Percentiles rank a stretch among this genome's conserved stretches.
Evolutionary conservation across 2,329 filamentous ascomycete species (phyloP).

Genomic region (Fusarium beomiforme): DNA sequence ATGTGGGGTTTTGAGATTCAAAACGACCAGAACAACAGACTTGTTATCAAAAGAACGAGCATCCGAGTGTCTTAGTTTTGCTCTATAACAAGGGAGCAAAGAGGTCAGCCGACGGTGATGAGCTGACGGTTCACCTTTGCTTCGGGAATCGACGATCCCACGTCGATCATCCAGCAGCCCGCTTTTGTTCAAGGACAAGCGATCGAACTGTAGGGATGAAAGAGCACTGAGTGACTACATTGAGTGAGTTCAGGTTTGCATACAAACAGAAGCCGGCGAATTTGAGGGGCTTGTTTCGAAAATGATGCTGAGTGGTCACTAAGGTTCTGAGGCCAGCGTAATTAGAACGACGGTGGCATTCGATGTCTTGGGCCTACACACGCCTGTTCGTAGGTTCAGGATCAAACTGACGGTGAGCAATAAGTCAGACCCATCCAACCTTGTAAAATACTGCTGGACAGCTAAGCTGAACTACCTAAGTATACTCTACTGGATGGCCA

Average conservation of each 20-base stretch:
- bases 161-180: conserved; percentile 32
- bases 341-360: background rate
- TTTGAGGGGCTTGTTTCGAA: background rate
- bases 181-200: conserved; percentile 6
- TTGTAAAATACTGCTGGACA: background rate
- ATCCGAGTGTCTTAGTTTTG: background rate
- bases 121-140: conserved; percentile 4
- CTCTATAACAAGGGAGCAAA: conserved; percentile 5
- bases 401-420: background rate
- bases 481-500: background rate
- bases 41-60: background rate
- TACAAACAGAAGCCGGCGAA: background rate
- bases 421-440: background rate
- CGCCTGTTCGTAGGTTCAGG: background rate
- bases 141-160: conserved; percentile 36
- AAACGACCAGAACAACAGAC: background rate
- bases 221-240: no score
- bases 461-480: background rate
- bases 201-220: background rate
- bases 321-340: background rate
- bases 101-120: conserved; percentile 10
- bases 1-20: background rate
- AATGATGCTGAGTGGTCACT: background rate
- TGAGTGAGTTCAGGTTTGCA: background rate
- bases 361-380: background rate